Conservation (phyloP, 2,329 filamentous ascomycete genomes). For the Didymella sp. region DNA sequence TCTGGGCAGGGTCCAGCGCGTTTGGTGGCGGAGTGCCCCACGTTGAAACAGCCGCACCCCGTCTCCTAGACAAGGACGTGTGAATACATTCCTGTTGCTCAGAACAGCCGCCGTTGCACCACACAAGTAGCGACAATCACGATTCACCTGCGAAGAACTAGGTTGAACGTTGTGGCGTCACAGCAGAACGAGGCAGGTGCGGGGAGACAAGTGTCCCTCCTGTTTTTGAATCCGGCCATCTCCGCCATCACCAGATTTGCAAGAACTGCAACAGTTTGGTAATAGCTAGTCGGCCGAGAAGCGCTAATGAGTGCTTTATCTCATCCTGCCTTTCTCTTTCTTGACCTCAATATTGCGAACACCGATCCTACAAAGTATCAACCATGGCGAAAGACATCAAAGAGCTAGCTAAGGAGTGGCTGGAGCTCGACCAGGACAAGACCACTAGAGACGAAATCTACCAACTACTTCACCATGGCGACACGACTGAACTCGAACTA, state of each 20-base stretch:
- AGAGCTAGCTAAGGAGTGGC: constrained; percentile 62
- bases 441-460: constrained; percentile 62
- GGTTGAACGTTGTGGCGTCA: background rate
- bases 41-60: background rate
- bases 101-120: background rate
- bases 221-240: constrained; percentile 29
- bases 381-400: constrained; percentile 47
- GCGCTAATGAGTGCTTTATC: constrained; percentile 12
- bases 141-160: background rate
- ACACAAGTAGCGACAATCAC: background rate
- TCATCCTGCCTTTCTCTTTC: background rate
- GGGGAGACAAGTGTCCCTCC: constrained; percentile 2
- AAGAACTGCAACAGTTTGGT: constrained; percentile 25
- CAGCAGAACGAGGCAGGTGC: constrained; percentile 7
- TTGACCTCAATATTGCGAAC: background rate
- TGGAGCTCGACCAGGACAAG: constrained; percentile 64
- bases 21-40: constrained; percentile 13
- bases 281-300: constrained; percentile 11
- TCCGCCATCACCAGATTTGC: constrained; percentile 39
- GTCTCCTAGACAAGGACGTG: background rate
- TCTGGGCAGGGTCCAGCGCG: constrained; percentile 9
- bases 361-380: background rate
- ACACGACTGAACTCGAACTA: constrained; percentile 59
- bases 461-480: constrained; percentile 55
- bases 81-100: background rate